Conservation (phyloP, 2,329 filamentous ascomycete genomes). For the Talaromyces verruculosus region DNA sequence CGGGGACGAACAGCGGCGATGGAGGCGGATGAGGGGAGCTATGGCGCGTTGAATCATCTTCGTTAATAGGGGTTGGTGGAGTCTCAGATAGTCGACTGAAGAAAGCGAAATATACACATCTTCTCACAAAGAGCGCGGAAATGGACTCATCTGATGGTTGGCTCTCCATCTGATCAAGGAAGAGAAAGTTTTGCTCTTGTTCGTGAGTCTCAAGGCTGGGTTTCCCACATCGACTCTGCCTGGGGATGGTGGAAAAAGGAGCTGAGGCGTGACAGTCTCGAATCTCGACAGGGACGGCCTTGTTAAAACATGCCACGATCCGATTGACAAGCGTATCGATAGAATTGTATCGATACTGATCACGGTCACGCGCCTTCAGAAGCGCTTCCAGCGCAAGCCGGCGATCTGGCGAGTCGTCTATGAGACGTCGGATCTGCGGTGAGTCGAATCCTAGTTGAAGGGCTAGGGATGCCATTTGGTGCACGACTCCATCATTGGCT, state of each 20-base stretch:
- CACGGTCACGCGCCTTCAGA: conserved; percentile 26
- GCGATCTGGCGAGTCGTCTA: conserved; percentile 25
- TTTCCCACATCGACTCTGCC: conserved; percentile 22
- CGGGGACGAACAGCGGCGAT: background rate
- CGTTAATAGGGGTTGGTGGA: background rate
- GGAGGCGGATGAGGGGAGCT: background rate
- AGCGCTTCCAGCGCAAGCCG: conserved; percentile 26
- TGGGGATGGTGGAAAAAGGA: conserved; percentile 17
- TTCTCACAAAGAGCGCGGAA: conserved; percentile 26
- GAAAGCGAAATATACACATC: conserved; percentile 28
- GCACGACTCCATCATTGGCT: conserved; percentile 25
- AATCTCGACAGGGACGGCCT: conserved; percentile 21
- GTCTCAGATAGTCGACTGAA: conserved; percentile 19
- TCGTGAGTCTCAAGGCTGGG: conserved; percentile 16
- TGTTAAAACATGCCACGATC: conserved; percentile 24
- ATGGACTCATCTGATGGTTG: conserved; percentile 18
- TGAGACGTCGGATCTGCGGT: conserved; percentile 23
- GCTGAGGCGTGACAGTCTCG: conserved; percentile 18
- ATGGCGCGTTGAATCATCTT: background rate
- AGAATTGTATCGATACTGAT: conserved; percentile 26
- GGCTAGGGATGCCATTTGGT: conserved; percentile 27
- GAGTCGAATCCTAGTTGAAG: conserved; percentile 26
- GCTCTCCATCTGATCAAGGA: conserved; percentile 25
- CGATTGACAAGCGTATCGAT: conserved; percentile 17
- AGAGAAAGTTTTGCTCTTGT: conserved; percentile 26